A percentile compares a stretch with the other conserved stretches of the same genome.
Conservation (phyloP, 768 basidiomycete genomes). For the Leccinum truebloodii region DNA sequence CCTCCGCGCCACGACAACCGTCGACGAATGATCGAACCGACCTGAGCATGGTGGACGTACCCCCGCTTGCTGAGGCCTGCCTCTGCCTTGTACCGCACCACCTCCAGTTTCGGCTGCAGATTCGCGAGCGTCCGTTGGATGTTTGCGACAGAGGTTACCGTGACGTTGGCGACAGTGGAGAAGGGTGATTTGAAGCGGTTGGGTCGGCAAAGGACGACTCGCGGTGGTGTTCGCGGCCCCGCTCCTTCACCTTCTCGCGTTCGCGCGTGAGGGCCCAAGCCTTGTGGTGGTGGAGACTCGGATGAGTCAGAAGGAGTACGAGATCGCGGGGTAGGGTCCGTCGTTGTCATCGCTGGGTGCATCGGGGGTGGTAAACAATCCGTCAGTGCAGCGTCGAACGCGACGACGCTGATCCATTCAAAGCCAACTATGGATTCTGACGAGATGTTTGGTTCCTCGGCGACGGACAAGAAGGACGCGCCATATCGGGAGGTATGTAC, state of each 20-base stretch:
- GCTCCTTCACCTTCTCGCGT: slow-evolving; percentile 11
- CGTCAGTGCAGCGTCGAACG: no score
- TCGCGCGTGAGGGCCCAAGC: slow-evolving; percentile 39
- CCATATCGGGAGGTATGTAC: slow-evolving; percentile 13
- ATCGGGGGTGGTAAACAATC: slow-evolving; percentile 42
- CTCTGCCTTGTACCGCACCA: slow-evolving; percentile 70
- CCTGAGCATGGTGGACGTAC: slow-evolving; percentile 45
- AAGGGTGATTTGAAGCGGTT: background rate
- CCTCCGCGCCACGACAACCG: slow-evolving; percentile 32
- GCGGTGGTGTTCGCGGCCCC: background rate
- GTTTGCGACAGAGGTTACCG: slow-evolving; percentile 35
- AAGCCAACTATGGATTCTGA: slow-evolving; percentile 24
- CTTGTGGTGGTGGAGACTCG: slow-evolving; percentile 15
- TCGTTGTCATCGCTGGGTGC: slow-evolving; percentile 41
- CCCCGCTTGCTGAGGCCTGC: slow-evolving; percentile 64
- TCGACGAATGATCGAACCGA: slow-evolving; percentile 12
- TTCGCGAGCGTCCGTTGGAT: slow-evolving; percentile 47
- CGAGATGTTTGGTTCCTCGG: background rate
- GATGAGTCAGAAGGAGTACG: slow-evolving; percentile 3
- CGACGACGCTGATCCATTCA: slow-evolving; percentile 7
- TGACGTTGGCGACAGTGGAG: slow-evolving; percentile 9
- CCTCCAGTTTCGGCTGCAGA: slow-evolving; percentile 54
- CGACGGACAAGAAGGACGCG: slow-evolving; percentile 17
- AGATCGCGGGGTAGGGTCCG: slow-evolving; percentile 23
- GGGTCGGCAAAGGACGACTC: background rate